These are phyloP conservation scores for Colletotrichum shisoi DNA, from an alignment of 2,329 filamentous ascomycete species.

Conservation along the genomic window DNA sequence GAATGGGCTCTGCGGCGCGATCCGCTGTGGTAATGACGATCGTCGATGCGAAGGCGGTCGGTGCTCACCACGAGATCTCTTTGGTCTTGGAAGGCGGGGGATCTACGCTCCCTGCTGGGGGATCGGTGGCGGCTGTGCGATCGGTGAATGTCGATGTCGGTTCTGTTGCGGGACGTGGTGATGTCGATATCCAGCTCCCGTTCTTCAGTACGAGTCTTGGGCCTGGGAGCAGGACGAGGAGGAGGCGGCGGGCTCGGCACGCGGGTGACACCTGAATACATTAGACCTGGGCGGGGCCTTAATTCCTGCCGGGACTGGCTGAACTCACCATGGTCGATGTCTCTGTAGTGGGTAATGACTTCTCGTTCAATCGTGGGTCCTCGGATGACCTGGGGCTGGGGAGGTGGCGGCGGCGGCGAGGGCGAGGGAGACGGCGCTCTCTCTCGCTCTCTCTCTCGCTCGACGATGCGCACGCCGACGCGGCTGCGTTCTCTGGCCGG, in stretches of 20 bases:
- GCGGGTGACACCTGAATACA: conserved; percentile 55
- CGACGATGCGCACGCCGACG: conserved; percentile 53
- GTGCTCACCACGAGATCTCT: conserved; percentile 73
- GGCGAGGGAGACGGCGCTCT: conserved; percentile 58
- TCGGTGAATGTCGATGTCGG: conserved; percentile 65
- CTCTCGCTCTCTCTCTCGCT: conserved; percentile 55
- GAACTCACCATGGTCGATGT: conserved; percentile 82
- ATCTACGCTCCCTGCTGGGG: conserved; percentile 52
- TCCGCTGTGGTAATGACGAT: conserved; percentile 51
- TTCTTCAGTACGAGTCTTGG: conserved; percentile 55
- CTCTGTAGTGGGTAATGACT: conserved; percentile 86
- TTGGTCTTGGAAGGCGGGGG: conserved; percentile 49
- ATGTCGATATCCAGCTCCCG: conserved; percentile 70
- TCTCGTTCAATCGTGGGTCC: conserved; percentile 86
- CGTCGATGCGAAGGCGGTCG: conserved; percentile 57
- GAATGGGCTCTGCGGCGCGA: conserved; percentile 62
- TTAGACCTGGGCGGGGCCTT: conserved; percentile 14
- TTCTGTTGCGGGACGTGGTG: conserved; percentile 61
- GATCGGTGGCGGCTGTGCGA: conserved; percentile 49
- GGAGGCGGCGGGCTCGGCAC: conserved; percentile 59
- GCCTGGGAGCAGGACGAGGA: conserved; percentile 58
- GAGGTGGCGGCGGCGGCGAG: conserved; percentile 63
- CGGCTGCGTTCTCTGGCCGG: conserved; percentile 37
- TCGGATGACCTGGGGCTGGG: conserved; percentile 72
- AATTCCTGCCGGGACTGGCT: background rate